Conservation (phyloP, 371 early-diverging fungal genomes). For the Mortierella sp. region DNA sequence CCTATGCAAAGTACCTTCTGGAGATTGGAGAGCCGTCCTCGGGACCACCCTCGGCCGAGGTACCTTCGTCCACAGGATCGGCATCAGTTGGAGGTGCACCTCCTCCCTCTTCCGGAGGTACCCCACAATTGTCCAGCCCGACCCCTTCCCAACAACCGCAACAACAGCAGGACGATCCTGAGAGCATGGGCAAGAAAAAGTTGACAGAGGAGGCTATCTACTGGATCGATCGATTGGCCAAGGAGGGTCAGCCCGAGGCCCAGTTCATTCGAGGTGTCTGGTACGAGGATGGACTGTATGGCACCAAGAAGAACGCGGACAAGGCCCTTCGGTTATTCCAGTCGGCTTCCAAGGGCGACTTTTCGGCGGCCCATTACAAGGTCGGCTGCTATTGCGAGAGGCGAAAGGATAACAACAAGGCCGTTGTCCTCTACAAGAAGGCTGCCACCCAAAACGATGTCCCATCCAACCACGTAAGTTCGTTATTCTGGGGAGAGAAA, state of each 20-base stretch:
- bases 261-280: conserved; percentile 75
- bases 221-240: conserved; percentile 78
- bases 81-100: not conserved
- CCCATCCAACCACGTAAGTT: conserved; percentile 75
- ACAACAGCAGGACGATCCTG: not conserved
- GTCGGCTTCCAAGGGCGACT: conserved; percentile 58
- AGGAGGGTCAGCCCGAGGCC: conserved; percentile 75
- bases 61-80: not conserved
- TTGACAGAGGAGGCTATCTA: conserved; percentile 70
- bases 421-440: conserved; percentile 78
- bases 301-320: conserved; percentile 62
- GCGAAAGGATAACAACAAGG: conserved; percentile 69
- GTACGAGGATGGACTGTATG: conserved; percentile 74
- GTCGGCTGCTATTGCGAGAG: conserved; percentile 67
- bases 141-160: not conserved
- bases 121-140: not conserved
- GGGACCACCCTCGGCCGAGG: not conserved
- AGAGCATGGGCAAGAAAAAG: conserved; percentile 15
- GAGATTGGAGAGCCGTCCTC: conserved; percentile 52
- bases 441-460: conserved; percentile 79
- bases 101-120: not conserved
- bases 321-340: conserved; percentile 61
- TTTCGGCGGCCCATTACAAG: conserved; percentile 55
- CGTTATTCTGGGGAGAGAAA: no score
- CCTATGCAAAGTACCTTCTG: conserved; percentile 79